phyloP scores from a whole-genome alignment of 768 basidiomycete genomes.

The Chalciporus pseudorubinellus region DNA sequence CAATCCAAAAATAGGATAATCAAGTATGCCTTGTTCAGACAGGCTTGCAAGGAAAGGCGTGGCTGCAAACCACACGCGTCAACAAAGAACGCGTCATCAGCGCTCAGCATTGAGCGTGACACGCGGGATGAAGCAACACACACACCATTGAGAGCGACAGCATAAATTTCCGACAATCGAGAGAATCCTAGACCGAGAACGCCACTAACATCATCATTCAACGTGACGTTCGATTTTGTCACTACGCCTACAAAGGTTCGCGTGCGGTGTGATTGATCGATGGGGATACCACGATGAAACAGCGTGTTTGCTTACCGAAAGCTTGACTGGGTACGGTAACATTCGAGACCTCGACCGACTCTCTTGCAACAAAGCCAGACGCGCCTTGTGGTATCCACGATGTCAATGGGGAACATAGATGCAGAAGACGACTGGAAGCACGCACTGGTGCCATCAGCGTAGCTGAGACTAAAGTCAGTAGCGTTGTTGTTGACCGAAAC shows the following conservation, averaged over 20 bases:
- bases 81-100: neutral
- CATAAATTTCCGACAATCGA: slow-evolving; percentile 60
- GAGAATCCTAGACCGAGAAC: slow-evolving; percentile 76
- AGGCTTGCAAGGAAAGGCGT: slow-evolving; percentile 66
- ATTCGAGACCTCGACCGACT: slow-evolving; percentile 59
- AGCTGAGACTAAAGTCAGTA: slow-evolving; percentile 57
- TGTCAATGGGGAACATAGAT: neutral
- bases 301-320: slow-evolving; percentile 50
- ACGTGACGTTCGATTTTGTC: slow-evolving; percentile 57
- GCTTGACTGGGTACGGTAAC: slow-evolving; percentile 59
- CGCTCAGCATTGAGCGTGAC: neutral
- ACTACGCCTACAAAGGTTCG: slow-evolving; percentile 48
- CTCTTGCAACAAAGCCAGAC: slow-evolving; percentile 68
- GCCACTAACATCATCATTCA: slow-evolving; percentile 66
- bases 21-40: slow-evolving; percentile 59
- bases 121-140: slow-evolving; percentile 14
- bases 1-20: slow-evolving; percentile 77
- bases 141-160: slow-evolving; percentile 47
- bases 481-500: slow-evolving; percentile 56
- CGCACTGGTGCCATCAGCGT: slow-evolving; percentile 70
- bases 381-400: slow-evolving; percentile 42
- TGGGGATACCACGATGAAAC: neutral
- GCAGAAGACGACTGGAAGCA: slow-evolving; percentile 4
- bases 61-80: slow-evolving; percentile 38
- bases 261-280: neutral